A percentile compares a stretch with the other conserved stretches of the same genome.
Conservation (phyloP, 257 asterid genomes). For the Paraleonurus japonicus region DNA sequence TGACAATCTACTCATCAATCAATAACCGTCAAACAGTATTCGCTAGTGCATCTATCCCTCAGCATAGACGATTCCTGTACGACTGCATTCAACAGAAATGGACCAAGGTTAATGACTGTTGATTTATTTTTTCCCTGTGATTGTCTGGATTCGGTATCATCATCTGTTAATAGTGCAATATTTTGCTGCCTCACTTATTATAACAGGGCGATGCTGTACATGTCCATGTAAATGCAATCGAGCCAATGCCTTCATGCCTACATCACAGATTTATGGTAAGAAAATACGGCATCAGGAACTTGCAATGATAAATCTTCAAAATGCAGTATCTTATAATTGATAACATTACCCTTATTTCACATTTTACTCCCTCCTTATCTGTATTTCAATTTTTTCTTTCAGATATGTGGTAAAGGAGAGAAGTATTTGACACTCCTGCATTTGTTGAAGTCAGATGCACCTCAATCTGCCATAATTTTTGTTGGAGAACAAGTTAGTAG, state of each 20-base stretch:
- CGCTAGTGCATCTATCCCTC: slow-evolving; percentile 96
- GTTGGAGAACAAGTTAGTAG: slow-evolving; percentile 84
- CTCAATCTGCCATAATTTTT: slow-evolving; percentile 86
- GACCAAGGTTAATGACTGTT: slow-evolving; percentile 67
- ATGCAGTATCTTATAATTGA: slow-evolving; percentile 1
- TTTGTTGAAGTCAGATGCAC: slow-evolving; percentile 62
- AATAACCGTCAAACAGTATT: slow-evolving; percentile 75
- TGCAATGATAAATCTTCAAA: background rate
- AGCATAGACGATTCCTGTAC: slow-evolving; percentile 73
- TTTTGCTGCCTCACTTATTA: slow-evolving; percentile 27
- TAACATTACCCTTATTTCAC: background rate
- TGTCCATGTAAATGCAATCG: slow-evolving; percentile 73
- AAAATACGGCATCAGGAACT: slow-evolving; percentile 15
- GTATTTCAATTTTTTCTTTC: slow-evolving; percentile 27
- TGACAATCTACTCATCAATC: slow-evolving; percentile 77
- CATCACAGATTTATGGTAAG: slow-evolving; percentile 89
- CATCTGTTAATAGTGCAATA: slow-evolving; percentile 22
- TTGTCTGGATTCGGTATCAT: slow-evolving; percentile 5
- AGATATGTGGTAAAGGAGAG: slow-evolving; percentile 73
- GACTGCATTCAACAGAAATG: slow-evolving; percentile 92
- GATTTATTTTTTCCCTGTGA: slow-evolving; percentile 1
- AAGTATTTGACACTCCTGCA: slow-evolving; percentile 58
- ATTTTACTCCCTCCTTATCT: slow-evolving; percentile 10
- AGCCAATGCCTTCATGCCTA: slow-evolving; percentile 89
- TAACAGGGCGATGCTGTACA: slow-evolving; percentile 75